phyloP scores from a whole-genome alignment of 2,329 filamentous ascomycete genomes.

The Monilinia aucupariae region DNA sequence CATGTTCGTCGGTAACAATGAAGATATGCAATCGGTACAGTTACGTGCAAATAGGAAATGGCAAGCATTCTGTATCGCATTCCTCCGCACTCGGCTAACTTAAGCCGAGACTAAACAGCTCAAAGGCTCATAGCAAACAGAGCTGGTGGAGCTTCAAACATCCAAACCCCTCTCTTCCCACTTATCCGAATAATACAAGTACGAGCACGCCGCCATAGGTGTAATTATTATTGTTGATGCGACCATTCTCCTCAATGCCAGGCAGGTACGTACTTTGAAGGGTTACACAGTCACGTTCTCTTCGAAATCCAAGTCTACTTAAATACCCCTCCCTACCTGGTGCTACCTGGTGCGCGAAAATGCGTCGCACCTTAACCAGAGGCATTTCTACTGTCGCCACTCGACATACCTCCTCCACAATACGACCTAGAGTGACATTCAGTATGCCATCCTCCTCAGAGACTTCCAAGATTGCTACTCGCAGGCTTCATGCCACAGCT shows the following conservation, averaged over 20 bases:
- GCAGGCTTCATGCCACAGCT: constrained; percentile 53
- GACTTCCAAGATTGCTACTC: constrained; percentile 38
- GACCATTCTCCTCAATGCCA: not conserved
- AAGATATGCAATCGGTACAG: too few relatives aligned
- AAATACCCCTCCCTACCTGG: too few relatives aligned
- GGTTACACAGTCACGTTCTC: not conserved
- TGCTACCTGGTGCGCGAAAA: constrained; percentile 20
- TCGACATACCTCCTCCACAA: constrained; percentile 26
- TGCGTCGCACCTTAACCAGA: constrained; percentile 33
- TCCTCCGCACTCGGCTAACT: constrained; percentile 1
- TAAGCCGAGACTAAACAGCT: constrained; percentile 1
- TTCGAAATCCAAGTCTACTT: not conserved
- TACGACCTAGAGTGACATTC: constrained; percentile 22
- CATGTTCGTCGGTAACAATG: too few relatives aligned
- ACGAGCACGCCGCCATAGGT: not conserved
- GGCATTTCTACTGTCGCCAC: constrained; percentile 25
- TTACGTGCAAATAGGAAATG: too few relatives aligned
- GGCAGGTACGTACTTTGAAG: not conserved
- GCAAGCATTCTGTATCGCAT: too few relatives aligned
- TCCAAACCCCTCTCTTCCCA: not conserved
- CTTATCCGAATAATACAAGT: not conserved
- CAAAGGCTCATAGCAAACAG: too few relatives aligned
- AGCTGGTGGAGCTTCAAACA: not conserved
- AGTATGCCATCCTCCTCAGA: constrained; percentile 29
- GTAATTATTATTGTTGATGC: not conserved